Evolutionary conservation across 495 filamentous ascomycete species (phyloP).

Genomic region (Penicillium cataractarum): DNA sequence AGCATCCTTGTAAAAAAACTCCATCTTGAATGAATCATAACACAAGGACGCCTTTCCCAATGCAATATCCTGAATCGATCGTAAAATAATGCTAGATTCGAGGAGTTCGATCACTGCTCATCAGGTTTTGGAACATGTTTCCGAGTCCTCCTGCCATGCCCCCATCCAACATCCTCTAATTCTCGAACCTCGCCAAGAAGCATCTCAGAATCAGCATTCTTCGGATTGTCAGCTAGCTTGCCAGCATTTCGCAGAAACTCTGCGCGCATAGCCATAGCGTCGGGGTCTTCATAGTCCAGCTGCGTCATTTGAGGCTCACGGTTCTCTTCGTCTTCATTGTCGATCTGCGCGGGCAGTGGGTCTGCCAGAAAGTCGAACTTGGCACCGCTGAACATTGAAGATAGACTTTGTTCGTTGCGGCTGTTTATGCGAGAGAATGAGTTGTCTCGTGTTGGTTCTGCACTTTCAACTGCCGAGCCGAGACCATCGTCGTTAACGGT

Average conservation of each 20-base stretch:
- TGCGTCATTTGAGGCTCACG: constrained; percentile 53
- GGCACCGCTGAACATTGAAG: constrained; percentile 38
- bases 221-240: constrained; percentile 37
- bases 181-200: constrained; percentile 39
- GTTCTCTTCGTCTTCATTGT: constrained; percentile 41
- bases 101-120: constrained; percentile 23
- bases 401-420: constrained; percentile 34
- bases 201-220: constrained; percentile 20
- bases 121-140: constrained; percentile 31
- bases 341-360: constrained; percentile 20
- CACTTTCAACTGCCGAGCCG: constrained; percentile 48
- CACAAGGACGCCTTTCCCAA: constrained; percentile 27
- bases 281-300: constrained; percentile 57
- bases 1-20: constrained; percentile 1
- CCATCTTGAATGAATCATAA: constrained; percentile 3
- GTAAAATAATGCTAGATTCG: constrained; percentile 7
- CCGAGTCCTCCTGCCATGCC: constrained; percentile 44
- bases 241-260: constrained; percentile 50
- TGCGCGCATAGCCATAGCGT: constrained; percentile 52
- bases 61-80: constrained; percentile 18
- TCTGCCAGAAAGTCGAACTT: constrained; percentile 38
- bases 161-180: constrained; percentile 43
- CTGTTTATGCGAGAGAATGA: constrained; percentile 31
- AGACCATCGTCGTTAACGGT: constrained; percentile 59
- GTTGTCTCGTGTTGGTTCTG: constrained; percentile 34